Percentiles rank a stretch among this genome's conserved stretches.
phyloP scores from a whole-genome alignment of 352 stramenopile genomes.

The Phytophthora europaea region DNA sequence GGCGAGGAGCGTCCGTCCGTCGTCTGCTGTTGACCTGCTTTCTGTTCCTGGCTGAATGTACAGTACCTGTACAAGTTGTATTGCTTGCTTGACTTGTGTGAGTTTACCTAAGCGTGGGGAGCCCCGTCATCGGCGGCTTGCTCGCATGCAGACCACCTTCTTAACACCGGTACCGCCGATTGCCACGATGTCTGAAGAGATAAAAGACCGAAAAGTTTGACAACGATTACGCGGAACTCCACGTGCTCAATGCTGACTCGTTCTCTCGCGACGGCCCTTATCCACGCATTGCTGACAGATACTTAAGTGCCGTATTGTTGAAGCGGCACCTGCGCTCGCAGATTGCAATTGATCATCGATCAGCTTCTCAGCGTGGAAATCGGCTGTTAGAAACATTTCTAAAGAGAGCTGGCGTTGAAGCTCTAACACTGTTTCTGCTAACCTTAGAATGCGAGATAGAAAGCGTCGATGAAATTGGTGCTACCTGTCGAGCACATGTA shows the following conservation, averaged over 20 bases:
- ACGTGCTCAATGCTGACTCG: constrained; percentile 10
- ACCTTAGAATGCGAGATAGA: not conserved
- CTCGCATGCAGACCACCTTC: constrained; percentile 29
- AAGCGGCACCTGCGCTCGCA: constrained; percentile 3
- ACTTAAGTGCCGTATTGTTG: constrained; percentile 1
- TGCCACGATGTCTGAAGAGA: constrained; percentile 7
- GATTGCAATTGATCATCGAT: constrained; percentile 17
- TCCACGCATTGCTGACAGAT: constrained; percentile 1
- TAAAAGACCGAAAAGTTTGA: not conserved
- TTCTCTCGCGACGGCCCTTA: not conserved
- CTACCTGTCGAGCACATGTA: not conserved
- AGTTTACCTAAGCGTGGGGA: constrained; percentile 27
- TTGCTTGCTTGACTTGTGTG: constrained; percentile 1
- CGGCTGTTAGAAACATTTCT: not conserved
- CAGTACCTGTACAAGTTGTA: not conserved
- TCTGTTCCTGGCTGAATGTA: not conserved
- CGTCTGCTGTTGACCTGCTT: constrained; percentile 6
- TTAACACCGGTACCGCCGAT: constrained; percentile 28
- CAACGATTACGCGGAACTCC: constrained; percentile 18
- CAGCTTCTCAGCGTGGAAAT: not conserved
- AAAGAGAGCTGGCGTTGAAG: not conserved
- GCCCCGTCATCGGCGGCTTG: constrained; percentile 40
- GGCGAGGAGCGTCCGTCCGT: constrained; percentile 1
- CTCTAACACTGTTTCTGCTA: not conserved
- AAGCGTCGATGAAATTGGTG: not conserved